phyloP scores from a whole-genome alignment of 2,329 filamentous ascomycete species.

The Aureobasidium sp. region DNA sequence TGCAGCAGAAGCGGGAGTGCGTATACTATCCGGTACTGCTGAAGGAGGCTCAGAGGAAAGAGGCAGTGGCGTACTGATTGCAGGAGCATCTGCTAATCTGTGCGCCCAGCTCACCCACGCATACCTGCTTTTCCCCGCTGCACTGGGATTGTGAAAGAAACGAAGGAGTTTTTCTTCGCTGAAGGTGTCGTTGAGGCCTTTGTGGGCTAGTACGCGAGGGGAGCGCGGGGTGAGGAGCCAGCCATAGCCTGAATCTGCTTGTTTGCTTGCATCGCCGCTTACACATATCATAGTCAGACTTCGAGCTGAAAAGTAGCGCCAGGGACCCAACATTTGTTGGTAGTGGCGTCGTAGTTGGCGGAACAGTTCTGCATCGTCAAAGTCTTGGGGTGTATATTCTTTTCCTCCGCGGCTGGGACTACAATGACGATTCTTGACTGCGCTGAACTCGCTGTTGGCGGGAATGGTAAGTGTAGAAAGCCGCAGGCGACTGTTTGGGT shows the following conservation, averaged over 20 bases:
- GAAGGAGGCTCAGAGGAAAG: not conserved
- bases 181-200: slow-evolving; percentile 38
- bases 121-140: slow-evolving; percentile 41
- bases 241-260: slow-evolving; percentile 32
- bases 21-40: not conserved
- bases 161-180: slow-evolving; percentile 43
- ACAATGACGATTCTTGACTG: slow-evolving; percentile 24
- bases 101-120: slow-evolving; percentile 51
- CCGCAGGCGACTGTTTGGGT: slow-evolving; percentile 27
- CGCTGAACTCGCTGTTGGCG: slow-evolving; percentile 31
- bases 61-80: not conserved
- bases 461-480: slow-evolving; percentile 35
- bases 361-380: slow-evolving; percentile 40
- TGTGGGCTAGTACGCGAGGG: slow-evolving; percentile 33
- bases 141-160: slow-evolving; percentile 36
- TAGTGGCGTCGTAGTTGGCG: slow-evolving; percentile 32
- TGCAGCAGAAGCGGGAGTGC: not conserved
- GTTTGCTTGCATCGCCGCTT: slow-evolving; percentile 28
- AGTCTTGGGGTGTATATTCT: slow-evolving; percentile 31
- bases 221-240: slow-evolving; percentile 32
- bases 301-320: slow-evolving; percentile 35
- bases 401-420: slow-evolving; percentile 25
- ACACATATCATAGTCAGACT: slow-evolving; percentile 34
- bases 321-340: slow-evolving; percentile 29
- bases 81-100: slow-evolving; percentile 33